Evolutionary conservation across 768 basidiomycete genomes (phyloP).

Genomic region (Serendipita sp.): DNA sequence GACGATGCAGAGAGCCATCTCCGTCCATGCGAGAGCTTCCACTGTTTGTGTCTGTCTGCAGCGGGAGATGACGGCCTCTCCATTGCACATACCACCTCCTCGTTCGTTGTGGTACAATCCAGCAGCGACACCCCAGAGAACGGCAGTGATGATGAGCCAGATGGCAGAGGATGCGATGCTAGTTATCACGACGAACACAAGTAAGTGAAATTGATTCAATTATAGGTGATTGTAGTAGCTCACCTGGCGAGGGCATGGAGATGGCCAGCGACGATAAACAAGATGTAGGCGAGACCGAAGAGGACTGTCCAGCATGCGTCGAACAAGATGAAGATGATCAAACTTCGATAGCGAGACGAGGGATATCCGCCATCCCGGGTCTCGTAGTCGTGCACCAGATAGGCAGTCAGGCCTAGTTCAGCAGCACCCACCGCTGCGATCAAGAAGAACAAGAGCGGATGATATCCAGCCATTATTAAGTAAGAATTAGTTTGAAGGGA

Average conservation of each 20-base stretch:
- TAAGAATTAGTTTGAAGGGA: too few relatives aligned
- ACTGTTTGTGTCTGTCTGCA: slow-evolving; percentile 61
- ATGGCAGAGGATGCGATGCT: slow-evolving; percentile 56
- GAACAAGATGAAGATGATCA: slow-evolving; percentile 52
- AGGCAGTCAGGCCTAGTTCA: slow-evolving; percentile 59
- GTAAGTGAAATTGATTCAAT: background rate
- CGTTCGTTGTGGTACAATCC: slow-evolving; percentile 54
- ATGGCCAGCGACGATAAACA: slow-evolving; percentile 53
- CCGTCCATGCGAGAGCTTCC: slow-evolving; percentile 61
- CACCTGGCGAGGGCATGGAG: slow-evolving; percentile 46
- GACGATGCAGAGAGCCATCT: slow-evolving; percentile 43
- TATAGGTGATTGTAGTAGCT: background rate
- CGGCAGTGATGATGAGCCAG: slow-evolving; percentile 49
- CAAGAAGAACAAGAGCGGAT: slow-evolving; percentile 26
- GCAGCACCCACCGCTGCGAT: slow-evolving; percentile 53
- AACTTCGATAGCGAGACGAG: slow-evolving; percentile 36
- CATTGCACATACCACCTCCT: slow-evolving; percentile 40
- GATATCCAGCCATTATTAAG: slow-evolving; percentile 21
- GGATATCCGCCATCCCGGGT: slow-evolving; percentile 36
- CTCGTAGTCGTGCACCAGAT: slow-evolving; percentile 44
- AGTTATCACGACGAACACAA: background rate
- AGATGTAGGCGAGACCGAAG: slow-evolving; percentile 50
- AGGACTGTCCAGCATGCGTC: slow-evolving; percentile 60
- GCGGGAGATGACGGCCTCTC: slow-evolving; percentile 36
- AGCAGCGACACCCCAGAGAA: slow-evolving; percentile 55